Evolutionary conservation across 768 basidiomycete species (phyloP).

Genomic region (Podaxis pistillaris): DNA sequence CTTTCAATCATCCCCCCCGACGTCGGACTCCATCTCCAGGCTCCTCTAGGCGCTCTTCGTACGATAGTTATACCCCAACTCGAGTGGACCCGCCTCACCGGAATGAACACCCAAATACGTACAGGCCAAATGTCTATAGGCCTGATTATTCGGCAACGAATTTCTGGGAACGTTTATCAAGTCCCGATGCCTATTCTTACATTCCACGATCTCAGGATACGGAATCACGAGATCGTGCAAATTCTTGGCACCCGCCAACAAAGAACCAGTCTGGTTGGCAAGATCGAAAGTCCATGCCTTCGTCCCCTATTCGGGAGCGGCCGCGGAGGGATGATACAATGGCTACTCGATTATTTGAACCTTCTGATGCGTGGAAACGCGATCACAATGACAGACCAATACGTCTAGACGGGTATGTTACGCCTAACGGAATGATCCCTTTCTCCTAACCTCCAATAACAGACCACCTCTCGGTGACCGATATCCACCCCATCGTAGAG

Average conservation of each 20-base stretch:
- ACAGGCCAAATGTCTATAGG: conserved; percentile 38
- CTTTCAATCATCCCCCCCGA: conserved; percentile 31
- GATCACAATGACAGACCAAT: conserved; percentile 43
- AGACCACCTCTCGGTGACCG: conserved; percentile 30
- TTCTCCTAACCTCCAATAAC: conserved; percentile 11
- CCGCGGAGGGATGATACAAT: conserved; percentile 31
- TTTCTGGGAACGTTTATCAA: conserved; percentile 47
- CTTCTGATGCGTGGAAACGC: conserved; percentile 71
- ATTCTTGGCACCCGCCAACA: conserved; percentile 37
- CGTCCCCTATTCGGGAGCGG: conserved; percentile 35
- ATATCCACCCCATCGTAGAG: conserved; percentile 31
- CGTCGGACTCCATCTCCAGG: conserved; percentile 52
- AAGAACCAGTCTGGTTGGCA: conserved; percentile 32
- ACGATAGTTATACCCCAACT: conserved; percentile 52
- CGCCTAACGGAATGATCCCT: conserved; percentile 1
- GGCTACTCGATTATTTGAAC: conserved; percentile 62
- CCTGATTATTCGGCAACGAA: conserved; percentile 25
- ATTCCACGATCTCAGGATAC: conserved; percentile 36
- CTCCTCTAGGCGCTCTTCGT: conserved; percentile 40
- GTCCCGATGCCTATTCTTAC: conserved; percentile 47
- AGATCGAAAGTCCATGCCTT: conserved; percentile 40
- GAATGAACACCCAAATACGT: conserved; percentile 39
- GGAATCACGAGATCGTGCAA: conserved; percentile 46
- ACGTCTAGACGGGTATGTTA: conserved; percentile 39
- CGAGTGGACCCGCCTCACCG: conserved; percentile 35